Evolutionary conservation across 1,139 yeast genomes (phyloP).

Genomic region (Entelexis paramagnoliae): DNA sequence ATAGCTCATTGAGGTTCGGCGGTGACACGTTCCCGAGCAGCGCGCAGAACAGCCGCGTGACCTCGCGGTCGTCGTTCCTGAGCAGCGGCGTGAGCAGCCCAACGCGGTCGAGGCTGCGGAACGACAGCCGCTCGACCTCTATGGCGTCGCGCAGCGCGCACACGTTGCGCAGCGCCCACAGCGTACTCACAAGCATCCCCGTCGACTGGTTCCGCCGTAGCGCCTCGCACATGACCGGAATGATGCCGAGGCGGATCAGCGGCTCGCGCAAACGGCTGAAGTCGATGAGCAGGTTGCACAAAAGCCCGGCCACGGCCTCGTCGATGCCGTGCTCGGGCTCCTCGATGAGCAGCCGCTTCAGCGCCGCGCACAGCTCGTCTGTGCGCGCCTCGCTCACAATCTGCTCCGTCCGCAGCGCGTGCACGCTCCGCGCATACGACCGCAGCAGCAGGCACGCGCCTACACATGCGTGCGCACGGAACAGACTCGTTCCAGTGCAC

Average conservation of each 20-base stretch:
- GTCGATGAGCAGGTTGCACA: constrained; percentile 4
- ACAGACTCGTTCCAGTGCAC: background rate
- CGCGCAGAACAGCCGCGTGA: constrained; percentile 1
- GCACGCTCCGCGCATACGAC: constrained; percentile 3
- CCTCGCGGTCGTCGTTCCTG: constrained; percentile 1
- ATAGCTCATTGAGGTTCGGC: background rate
- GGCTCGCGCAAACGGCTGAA: constrained; percentile 4
- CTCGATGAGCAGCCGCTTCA: background rate
- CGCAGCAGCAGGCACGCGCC: constrained; percentile 2
- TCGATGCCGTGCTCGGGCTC: constrained; percentile 1
- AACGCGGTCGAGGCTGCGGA: background rate
- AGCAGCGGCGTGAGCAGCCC: background rate
- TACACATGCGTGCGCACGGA: background rate
- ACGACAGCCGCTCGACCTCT: background rate
- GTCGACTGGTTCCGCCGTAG: background rate
- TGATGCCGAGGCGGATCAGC: background rate
- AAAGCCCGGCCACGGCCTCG: constrained; percentile 4
- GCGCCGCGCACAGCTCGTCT: background rate
- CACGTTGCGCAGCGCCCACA: constrained; percentile 7
- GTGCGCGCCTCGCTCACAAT: background rate
- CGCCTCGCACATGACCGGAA: constrained; percentile 1
- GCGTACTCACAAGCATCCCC: background rate
- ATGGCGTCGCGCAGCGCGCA: background rate
- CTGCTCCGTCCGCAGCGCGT: background rate
- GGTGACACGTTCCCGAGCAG: constrained; percentile 4